Base-by-base conservation (phyloP, 2,329 filamentous ascomycete genomes). In the Dactylellina sp. region DNA sequence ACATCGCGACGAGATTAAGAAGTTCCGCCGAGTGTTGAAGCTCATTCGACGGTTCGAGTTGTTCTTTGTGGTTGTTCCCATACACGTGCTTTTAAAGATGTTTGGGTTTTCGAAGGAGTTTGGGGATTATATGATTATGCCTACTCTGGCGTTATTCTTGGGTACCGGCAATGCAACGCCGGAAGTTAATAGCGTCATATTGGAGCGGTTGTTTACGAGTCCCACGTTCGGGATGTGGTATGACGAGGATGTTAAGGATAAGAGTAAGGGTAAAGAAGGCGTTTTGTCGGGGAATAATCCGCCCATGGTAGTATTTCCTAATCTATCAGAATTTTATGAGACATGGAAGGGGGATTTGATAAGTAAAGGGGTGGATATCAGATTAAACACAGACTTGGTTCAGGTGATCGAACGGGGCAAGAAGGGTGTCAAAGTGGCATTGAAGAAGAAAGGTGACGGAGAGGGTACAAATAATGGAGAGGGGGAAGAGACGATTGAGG, bases 151-250 rank as follows among this genome's bases (percentile, higher is more conserved):
- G 0, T 82, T 92, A 0, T 92, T 93, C 78, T 82, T 92, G 0
- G 90, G 90, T 0, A 92, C 90, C 0, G 89, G 90, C 0, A 92
- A 92, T 76, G 88, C 91, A 77, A 90, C 89, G 0, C 87, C 89
- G 0, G 87, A 91, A 75, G 89, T 92, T 0, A 87, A 89, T 0
- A 86, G 85, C 44, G 88, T 89, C 22, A 88, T 92, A 35, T 82
- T 92, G 2, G 86, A 89, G 78, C 81, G 86, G 2, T 80, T 89
- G 0, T 88, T 87, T 52, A 66, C 46, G 12, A 68, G 62, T 59
- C 85, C 85, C 0, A 87, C 85, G 0, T 86, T 86, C 71, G 85
- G 85, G 47, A 86, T 87, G 84, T 87, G 85, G 85, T 86, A 86
- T 76, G 78, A 81, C 56, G 75, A 71, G 39, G 75, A 80, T 50